Evolutionary conservation across 768 basidiomycete species (phyloP), one percentile per base, ranked within the genome.

Genomic region (Macrolepiota albuminosa): DNA sequence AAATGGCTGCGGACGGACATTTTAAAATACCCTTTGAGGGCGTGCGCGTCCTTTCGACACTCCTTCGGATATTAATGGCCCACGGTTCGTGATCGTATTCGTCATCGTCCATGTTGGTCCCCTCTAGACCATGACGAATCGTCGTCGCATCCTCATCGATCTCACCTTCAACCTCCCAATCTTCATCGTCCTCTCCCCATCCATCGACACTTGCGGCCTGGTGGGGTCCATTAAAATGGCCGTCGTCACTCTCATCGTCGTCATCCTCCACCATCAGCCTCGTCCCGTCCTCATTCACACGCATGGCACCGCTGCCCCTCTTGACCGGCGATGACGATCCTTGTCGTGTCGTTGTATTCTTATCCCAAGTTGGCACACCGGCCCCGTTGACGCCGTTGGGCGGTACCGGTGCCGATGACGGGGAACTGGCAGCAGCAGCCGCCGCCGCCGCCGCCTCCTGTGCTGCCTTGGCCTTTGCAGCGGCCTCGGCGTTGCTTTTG

Each of bases 11-110:
- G 60, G 48, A 83, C 87, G 70, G 72, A 92, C 92, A 73, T 78
- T 98, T 99, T 62, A 99, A 75, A 59, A 99, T 98, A 24, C 96
- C 93, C 72, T 81, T 91, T 33, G 84, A 75, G 3, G 93, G 94
- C 63, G 75, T 67, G 65, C 82, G 76, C 42, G 80, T 75, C 72
- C 84, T 76, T 77, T 95, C 88, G 31, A 88, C 66, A 70, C 88
- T 88, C 66, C 89, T 74, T 66, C 93, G 84, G 60, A 93, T 67
- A 63, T 87, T 80, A 37, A 83, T 77, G 46, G 89, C 91, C 92
- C 92, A 94, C 24, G 89, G 85, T 67, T 90, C 88, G 43, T 82
- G 78, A 63, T 86, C 84, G 59, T 84, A 81, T 39, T 84, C 84
- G 33, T 54, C 81, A 10, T 76, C 76, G 33, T 80, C 83, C 42